Base-by-base conservation (phyloP, 208 protist species). In the Polymyxa betae region DNA sequence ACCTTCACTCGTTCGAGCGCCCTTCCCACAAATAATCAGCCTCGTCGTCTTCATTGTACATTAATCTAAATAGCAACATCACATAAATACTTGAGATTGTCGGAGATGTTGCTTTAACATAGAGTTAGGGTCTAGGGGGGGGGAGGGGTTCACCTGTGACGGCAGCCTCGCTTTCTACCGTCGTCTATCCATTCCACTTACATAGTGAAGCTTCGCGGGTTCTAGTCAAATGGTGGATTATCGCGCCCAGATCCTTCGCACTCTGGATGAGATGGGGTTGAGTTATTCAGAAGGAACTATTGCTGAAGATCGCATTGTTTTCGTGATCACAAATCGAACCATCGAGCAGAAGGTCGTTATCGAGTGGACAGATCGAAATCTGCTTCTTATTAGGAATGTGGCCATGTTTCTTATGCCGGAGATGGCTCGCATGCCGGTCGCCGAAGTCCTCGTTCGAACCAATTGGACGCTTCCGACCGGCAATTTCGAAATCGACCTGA, bases 1-100 rank as follows among this genome's bases (percentile, higher is more conserved):
- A 52, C 29, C 88, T 93, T 35, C 91, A 92, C 52, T 91, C 87
- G 0, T 92, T 88, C 89, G 68, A 90, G 35, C 35, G 16, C 35
- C 72, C 5, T 43, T 35, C 72, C 72, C 16, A 5, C 49, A 29
- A 60, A 29, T 29, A 60, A 5, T 60, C 49, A 60, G 5, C 5
- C 5, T 60, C 49, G 12, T n/a, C n/a, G n/a, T n/a, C n/a, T n/a
- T n/a, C n/a, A n/a, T n/a, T n/a, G n/a, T n/a, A n/a, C n/a, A n/a
- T n/a, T n/a, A n/a, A n/a, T n/a, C n/a, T n/a, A n/a, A n/a, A n/a
- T n/a, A n/a, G n/a, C n/a, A n/a, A n/a, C n/a, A n/a, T n/a, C n/a
- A n/a, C n/a, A n/a, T n/a, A n/a, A n/a, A n/a, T n/a, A n/a, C n/a
- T n/a, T n/a, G n/a, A n/a, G n/a, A n/a, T n/a, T n/a, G n/a, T n/a